phyloP scores from a whole-genome alignment of 345 rosid genomes.

The Dovyalis caffra region DNA sequence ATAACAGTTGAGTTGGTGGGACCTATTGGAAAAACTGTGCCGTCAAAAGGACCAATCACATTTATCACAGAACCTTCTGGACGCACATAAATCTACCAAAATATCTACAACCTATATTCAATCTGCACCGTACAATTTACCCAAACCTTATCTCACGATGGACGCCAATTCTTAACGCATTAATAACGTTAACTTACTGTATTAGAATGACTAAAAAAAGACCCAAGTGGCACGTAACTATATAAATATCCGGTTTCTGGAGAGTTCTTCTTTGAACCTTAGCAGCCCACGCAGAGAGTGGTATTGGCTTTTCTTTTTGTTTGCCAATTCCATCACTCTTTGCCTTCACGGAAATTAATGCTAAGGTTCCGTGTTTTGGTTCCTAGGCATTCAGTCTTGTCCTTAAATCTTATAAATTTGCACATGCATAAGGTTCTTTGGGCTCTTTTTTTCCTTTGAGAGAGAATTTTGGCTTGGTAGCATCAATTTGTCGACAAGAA shows the following conservation, averaged over 20 bases:
- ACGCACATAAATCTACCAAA: conserved; percentile 21
- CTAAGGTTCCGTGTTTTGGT: conserved; percentile 20
- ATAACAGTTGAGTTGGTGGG: conserved; percentile 3
- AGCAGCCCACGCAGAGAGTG: neutral
- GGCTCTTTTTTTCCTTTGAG: neutral
- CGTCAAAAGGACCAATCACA: conserved; percentile 11
- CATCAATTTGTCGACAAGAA: conserved; percentile 13
- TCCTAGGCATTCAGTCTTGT: neutral
- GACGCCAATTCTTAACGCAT: neutral
- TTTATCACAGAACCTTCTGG: conserved; percentile 39
- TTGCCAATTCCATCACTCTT: neutral
- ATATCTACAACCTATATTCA: conserved; percentile 27
- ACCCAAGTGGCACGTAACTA: neutral
- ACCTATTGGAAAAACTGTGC: neutral
- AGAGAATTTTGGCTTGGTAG: neutral
- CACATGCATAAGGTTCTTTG: neutral
- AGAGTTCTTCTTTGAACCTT: conserved; percentile 26
- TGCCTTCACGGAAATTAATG: conserved; percentile 11
- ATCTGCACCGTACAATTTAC: conserved; percentile 34
- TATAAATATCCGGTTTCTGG: conserved; percentile 34
- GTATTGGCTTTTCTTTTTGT: neutral
- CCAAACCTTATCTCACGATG: conserved; percentile 13
- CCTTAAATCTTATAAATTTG: neutral
- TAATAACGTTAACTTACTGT: neutral
- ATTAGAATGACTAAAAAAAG: neutral